Evolutionary conservation across 768 basidiomycete species (phyloP).

Genomic region (Neoboletus magnificus): DNA sequence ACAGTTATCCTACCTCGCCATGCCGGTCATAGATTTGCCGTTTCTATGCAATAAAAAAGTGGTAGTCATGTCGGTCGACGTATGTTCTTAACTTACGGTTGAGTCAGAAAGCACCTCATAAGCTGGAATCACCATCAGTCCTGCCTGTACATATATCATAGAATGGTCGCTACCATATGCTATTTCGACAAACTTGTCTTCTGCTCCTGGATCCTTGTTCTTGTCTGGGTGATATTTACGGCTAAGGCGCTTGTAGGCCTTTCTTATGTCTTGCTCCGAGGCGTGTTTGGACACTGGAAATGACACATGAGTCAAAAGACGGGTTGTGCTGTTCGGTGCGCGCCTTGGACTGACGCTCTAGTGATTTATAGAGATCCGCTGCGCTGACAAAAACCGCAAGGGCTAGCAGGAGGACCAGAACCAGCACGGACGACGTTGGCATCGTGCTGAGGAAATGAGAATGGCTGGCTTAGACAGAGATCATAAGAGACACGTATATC

Average conservation of each 20-base stretch:
- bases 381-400: slow-evolving; percentile 40
- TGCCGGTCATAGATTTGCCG: slow-evolving; percentile 90
- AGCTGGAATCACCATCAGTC: slow-evolving; percentile 43
- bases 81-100: slow-evolving; percentile 45
- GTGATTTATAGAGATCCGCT: slow-evolving; percentile 75
- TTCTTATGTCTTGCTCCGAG: slow-evolving; percentile 84
- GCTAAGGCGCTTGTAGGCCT: slow-evolving; percentile 88
- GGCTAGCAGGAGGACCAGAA: slow-evolving; percentile 29
- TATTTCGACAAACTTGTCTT: slow-evolving; percentile 86
- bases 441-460: slow-evolving; percentile 15
- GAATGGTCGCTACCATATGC: slow-evolving; percentile 63
- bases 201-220: slow-evolving; percentile 80
- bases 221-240: slow-evolving; percentile 94
- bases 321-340: slow-evolving; percentile 19
- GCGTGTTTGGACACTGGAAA: slow-evolving; percentile 65
- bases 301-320: slow-evolving; percentile 23
- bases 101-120: slow-evolving; percentile 93
- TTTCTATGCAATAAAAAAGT: slow-evolving; percentile 53
- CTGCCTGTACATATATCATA: neutral
- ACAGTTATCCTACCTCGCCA: slow-evolving; percentile 61
- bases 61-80: neutral
- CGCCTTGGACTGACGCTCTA: slow-evolving; percentile 66
- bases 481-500: slow-evolving; percentile 30
- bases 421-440: slow-evolving; percentile 26
- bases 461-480: neutral